phyloP scores from a whole-genome alignment of 257 asterid genomes.

The Ballota nigra region DNA sequence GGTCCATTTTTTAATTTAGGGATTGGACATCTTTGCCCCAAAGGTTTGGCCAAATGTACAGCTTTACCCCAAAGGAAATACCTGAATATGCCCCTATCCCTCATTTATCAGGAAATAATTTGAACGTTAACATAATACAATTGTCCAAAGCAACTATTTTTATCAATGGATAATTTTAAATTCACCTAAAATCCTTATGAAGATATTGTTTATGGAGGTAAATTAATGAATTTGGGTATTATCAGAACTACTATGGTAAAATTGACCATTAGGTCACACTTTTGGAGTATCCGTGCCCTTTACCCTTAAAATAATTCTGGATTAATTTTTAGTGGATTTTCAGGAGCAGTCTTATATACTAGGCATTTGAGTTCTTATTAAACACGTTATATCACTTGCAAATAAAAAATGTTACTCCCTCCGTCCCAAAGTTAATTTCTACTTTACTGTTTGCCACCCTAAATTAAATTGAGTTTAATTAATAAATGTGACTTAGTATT shows the following conservation, averaged over 20 bases:
- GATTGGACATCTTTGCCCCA: neutral
- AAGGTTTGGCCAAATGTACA: neutral
- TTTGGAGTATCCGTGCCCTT: neutral
- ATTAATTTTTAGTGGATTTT: conserved; percentile 1
- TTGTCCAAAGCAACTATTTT: neutral
- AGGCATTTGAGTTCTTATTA: neutral
- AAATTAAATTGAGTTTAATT: too few relatives aligned
- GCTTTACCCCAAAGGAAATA: neutral
- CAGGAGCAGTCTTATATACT: neutral
- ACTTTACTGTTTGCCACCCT: too few relatives aligned
- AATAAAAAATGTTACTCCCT: neutral
- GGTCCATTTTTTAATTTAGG: neutral
- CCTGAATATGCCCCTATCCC: neutral
- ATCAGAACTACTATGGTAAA: neutral
- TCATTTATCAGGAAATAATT: neutral
- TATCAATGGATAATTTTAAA: neutral
- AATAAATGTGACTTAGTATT: too few relatives aligned
- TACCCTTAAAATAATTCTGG: neutral
- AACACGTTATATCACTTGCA: neutral
- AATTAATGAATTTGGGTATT: neutral
- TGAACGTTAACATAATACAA: neutral
- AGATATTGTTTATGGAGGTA: neutral
- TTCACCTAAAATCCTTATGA: neutral
- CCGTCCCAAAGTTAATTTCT: too few relatives aligned
- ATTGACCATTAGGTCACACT: neutral